Evolutionary conservation across 1,284 basidiomycete genomes (phyloP).

Genomic region (Sanghuangporus sanghuang): DNA sequence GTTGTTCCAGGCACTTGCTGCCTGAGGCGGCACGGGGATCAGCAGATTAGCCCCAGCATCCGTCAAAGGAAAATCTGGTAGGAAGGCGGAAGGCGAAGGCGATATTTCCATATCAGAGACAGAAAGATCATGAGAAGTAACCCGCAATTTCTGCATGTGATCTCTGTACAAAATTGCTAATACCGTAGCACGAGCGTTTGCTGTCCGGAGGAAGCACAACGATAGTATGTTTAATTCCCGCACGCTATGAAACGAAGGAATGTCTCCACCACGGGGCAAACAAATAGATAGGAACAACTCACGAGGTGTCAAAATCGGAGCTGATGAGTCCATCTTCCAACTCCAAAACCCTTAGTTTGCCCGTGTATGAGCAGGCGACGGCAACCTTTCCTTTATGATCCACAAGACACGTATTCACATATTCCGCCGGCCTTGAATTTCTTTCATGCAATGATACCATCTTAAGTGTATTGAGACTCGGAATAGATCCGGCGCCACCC

Average conservation of each 20-base stretch:
- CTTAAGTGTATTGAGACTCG: conserved; percentile 36
- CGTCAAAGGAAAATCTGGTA: conserved; percentile 24
- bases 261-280: not conserved
- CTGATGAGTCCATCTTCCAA: conserved; percentile 48
- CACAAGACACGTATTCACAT: conserved; percentile 58
- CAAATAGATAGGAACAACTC: conserved; percentile 27
- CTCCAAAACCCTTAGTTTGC: conserved; percentile 58
- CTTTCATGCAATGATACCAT: conserved; percentile 50
- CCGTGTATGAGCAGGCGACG: conserved; percentile 58
- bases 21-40: conserved; percentile 39
- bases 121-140: conserved; percentile 17
- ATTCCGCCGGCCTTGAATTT: conserved; percentile 55
- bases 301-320: conserved; percentile 64
- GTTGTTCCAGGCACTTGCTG: conserved; percentile 31
- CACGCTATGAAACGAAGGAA: conserved; percentile 39
- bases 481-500: conserved; percentile 29
- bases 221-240: conserved; percentile 73
- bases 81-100: conserved; percentile 33
- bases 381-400: conserved; percentile 57
- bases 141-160: conserved; percentile 6
- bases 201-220: conserved; percentile 19
- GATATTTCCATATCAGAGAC: conserved; percentile 16
- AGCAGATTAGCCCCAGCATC: conserved; percentile 38
- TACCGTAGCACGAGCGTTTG: conserved; percentile 8
- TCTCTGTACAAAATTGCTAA: conserved; percentile 16